Evolutionary conservation across 2,329 filamentous ascomycete species (phyloP), one percentile per base, ranked within the genome.

Genomic region (Parafenestella ontariensis): DNA sequence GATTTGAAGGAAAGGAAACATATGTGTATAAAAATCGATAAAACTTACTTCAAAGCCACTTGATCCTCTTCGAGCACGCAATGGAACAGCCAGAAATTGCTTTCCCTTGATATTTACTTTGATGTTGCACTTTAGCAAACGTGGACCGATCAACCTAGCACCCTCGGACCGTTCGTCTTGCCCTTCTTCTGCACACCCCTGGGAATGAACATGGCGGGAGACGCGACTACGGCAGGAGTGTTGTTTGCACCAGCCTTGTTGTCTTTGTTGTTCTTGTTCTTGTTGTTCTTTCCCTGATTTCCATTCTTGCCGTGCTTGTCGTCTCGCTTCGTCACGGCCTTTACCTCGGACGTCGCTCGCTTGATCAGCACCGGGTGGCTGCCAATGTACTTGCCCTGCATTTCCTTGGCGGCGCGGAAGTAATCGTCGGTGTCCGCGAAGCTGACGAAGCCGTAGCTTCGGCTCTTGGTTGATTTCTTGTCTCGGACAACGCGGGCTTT

Each of bases 361-460:
- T 90, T 88, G 64, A 98, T 85, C 23, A 91, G 81, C 24, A 97
- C 91, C 0, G 95, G 95, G 76, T 98, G 95, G 74, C 92, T 97
- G 69, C 96, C 94, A 72, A 99, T 98, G 78, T 99, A 99, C 79
- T 99, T 98, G 66, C 93, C 93, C 70, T 97, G 91, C 95, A 98
- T 98, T 79, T 98, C 94, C 79, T 95, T 92, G 68, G 92, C 94
- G 1, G 95, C 94, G 69, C 91, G 87, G 82, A 99, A 98, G 75
- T 96, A 98, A 71, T 97, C 93, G 75, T 99, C 95, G 26, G 92
- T 91, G 72, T 97, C 91, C 68, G 88, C 89, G 78, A 99, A 98
- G 76, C 91, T 95, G 51, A 99, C 93, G 71, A 99, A 99, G 2
- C 95, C 95, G 73, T 91, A 99, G 0, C 94, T 95, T 74, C 95